These are phyloP conservation scores for Pseudocercospora cruenta DNA, from an alignment of 2,329 filamentous ascomycete species.

Conservation along the genomic window DNA sequence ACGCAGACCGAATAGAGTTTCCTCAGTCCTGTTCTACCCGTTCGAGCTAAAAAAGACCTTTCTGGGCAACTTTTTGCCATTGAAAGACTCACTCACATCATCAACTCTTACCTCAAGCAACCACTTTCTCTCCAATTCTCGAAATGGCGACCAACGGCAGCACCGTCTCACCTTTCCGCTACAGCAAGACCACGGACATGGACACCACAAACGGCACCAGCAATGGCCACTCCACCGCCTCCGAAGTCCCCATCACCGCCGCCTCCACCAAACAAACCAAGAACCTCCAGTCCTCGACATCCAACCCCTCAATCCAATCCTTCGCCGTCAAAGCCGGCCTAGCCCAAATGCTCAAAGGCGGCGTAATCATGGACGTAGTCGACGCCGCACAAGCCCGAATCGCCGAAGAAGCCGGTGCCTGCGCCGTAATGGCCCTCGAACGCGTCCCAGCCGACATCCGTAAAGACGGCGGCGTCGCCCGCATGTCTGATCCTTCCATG, in stretches of 20 bases:
- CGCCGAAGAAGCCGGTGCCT: slow-evolving; percentile 93
- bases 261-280: slow-evolving; percentile 28
- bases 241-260: slow-evolving; percentile 21
- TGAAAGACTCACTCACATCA: slow-evolving; percentile 2
- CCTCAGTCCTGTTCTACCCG: neutral
- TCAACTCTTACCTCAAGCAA: neutral
- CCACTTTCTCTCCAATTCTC: neutral
- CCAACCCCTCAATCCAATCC: slow-evolving; percentile 46
- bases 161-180: slow-evolving; percentile 25
- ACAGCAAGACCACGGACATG: slow-evolving; percentile 15
- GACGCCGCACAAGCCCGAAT: slow-evolving; percentile 90
- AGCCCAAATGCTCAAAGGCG: slow-evolving; percentile 97
- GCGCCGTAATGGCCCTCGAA: slow-evolving; percentile 97
- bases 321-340: slow-evolving; percentile 94
- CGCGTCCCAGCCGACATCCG: slow-evolving; percentile 96
- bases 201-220: slow-evolving; percentile 16
- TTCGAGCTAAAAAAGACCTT: neutral
- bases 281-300: slow-evolving; percentile 23
- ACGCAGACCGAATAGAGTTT: neutral
- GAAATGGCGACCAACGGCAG: slow-evolving; percentile 26
- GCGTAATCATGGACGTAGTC: slow-evolving; percentile 99
- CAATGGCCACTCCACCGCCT: slow-evolving; percentile 27
- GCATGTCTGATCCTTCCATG: slow-evolving; percentile 94
- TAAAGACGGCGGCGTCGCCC: slow-evolving; percentile 85
- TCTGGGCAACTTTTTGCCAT: slow-evolving; percentile 8